Base-by-base conservation (phyloP, 73 alveolate genomes). In the Uronychia setigera region DNA sequence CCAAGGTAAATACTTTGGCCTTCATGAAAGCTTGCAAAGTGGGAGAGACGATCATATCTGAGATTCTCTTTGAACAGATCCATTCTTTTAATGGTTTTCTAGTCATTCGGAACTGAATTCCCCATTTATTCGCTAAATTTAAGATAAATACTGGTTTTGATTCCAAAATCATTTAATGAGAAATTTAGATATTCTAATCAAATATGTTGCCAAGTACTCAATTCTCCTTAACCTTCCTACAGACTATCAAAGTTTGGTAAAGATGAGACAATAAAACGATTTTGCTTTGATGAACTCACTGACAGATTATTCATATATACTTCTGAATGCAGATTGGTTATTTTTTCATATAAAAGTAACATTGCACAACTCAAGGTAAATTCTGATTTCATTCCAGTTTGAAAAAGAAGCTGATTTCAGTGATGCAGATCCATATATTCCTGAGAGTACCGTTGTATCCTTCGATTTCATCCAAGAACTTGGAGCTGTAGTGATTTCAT, bases 201-300 rank as follows among this genome's bases (percentile, higher is more conserved):
- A 76, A 31, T 26, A 29, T 31, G n/a, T 32, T 5, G 14, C 9
- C 85, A 1, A 33, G 77, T 32, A 75, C 35, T 77, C 29, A 1
- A 28, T 59, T 26, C 29, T 19, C 75, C 74, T 74, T 84, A 33
- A 46, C 57, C 28, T 9, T 1, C 27, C 19, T 28, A n/a, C n/a
- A 78, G 75, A 32, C 67, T 1, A 26, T 29, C 81, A 11, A 46
- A 46, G 19, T 19, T 46, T 25, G 35, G 46, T 1, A 35, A 1
- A 79, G 77, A 32, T 19, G 87, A 60, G 31, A 80, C 32, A 60
- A 87, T 83, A 31, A 33, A 27, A 25, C 33, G 59, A 28, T 75
- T 78, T 26, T 77, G 91, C 58, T 30, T 88, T n/a, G 94, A 88
- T 58, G 94, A 88, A 35, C 81, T 83, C 60, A 81, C 84, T 32